phyloP scores from a whole-genome alignment of 768 basidiomycete genomes.

The Lactarius quietus region DNA sequence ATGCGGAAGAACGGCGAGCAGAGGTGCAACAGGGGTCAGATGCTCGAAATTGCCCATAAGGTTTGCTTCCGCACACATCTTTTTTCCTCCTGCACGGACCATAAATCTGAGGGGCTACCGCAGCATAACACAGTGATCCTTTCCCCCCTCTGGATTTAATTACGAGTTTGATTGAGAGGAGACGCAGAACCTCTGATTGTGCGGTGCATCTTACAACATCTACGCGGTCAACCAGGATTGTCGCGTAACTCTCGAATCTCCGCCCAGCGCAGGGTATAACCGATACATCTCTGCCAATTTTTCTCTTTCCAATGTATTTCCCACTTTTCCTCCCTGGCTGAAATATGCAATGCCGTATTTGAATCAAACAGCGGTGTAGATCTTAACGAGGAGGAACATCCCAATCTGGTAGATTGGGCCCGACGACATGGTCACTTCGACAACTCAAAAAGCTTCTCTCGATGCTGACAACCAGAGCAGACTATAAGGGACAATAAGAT shows the following conservation, averaged over 20 bases:
- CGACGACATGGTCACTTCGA: not conserved
- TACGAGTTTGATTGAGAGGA: not conserved
- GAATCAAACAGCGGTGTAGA: not conserved
- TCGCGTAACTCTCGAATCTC: not conserved
- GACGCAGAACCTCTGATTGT: not conserved
- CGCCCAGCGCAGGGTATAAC: not conserved
- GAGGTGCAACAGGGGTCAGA: conserved; percentile 23
- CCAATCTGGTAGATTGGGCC: conserved; percentile 15
- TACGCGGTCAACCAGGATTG: not conserved
- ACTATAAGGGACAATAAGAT: not conserved
- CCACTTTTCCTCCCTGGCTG: not conserved
- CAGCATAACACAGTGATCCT: conserved; percentile 4
- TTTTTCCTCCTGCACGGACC: conserved; percentile 26
- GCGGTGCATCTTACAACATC: not conserved
- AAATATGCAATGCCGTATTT: not conserved
- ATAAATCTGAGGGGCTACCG: conserved; percentile 29
- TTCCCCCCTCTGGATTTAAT: conserved; percentile 6
- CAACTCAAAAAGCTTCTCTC: not conserved
- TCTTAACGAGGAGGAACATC: conserved; percentile 21
- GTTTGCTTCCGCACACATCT: conserved; percentile 36
- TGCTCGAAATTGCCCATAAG: conserved; percentile 28
- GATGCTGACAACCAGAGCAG: not conserved
- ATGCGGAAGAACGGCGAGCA: conserved; percentile 6
- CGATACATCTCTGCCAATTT: not conserved
- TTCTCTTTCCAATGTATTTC: not conserved